These are phyloP conservation scores for Cornus suecica DNA, from an alignment of 148 eudicot species.

Conservation along the genomic window DNA sequence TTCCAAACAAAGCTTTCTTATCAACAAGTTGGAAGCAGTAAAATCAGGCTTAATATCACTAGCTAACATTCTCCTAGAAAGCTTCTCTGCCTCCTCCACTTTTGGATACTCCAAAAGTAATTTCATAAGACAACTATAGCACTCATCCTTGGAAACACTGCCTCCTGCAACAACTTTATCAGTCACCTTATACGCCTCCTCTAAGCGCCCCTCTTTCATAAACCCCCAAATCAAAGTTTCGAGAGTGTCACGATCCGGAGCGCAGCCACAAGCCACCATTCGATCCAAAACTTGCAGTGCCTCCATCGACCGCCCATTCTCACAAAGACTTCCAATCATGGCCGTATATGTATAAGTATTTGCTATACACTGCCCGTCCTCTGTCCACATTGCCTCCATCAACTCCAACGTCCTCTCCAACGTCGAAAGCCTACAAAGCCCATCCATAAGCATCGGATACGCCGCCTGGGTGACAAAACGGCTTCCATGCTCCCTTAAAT, in stretches of 20 bases:
- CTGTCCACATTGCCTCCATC: constrained; percentile 83
- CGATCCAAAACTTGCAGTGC: too few species aligned
- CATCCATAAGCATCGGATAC: constrained; percentile 68
- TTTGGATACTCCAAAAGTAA: constrained; percentile 43
- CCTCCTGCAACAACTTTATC: too few species aligned
- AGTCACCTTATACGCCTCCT: too few species aligned
- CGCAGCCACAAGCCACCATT: too few species aligned
- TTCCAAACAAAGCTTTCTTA: constrained; percentile 42
- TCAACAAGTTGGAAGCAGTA: constrained; percentile 42
- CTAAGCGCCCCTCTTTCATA: too few species aligned
- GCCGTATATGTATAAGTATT: constrained; percentile 40
- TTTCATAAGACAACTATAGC: constrained; percentile 52
- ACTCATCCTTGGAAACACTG: too few species aligned
- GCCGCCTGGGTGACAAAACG: too few species aligned
- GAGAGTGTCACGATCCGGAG: too few species aligned
- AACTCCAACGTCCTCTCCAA: constrained; percentile 51
- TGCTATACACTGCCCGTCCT: constrained; percentile 59
- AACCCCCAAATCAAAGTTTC: too few species aligned
- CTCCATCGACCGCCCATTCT: constrained; percentile 50
- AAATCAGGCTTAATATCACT: constrained; percentile 57
- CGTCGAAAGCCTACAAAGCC: constrained; percentile 58
- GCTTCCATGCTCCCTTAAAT: too few species aligned
- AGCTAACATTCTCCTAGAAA: constrained; percentile 64
- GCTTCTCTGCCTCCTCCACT: constrained; percentile 44
- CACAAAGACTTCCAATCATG: constrained; percentile 34